A percentile compares a stretch with the other conserved stretches of the same genome.
phyloP scores from a whole-genome alignment of 2,329 filamentous ascomycete genomes.

The Fusarium cicatricum region DNA sequence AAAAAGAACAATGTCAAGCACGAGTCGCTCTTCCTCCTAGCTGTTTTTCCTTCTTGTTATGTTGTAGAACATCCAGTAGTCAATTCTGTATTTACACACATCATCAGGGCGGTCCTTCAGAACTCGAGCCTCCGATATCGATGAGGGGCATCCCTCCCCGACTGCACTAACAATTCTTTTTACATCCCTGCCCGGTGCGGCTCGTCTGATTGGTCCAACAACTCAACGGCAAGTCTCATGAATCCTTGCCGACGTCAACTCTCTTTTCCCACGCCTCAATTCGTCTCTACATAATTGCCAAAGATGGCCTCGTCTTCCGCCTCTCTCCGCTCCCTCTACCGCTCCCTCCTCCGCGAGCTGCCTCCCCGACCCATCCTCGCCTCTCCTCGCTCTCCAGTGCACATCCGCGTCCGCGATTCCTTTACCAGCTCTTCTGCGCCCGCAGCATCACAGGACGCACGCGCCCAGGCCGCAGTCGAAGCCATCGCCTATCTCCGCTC shows the following conservation, averaged over 20 bases:
- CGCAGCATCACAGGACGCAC: slow-evolving; percentile 51
- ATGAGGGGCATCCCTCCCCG: slow-evolving; percentile 28
- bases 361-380: slow-evolving; percentile 71
- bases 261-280: not conserved
- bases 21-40: too few relatives aligned
- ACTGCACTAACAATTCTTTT: slow-evolving; percentile 30
- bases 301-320: slow-evolving; percentile 53
- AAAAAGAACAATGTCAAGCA: not conserved
- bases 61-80: too few relatives aligned
- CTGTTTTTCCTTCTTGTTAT: too few relatives aligned
- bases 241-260: slow-evolving; percentile 22
- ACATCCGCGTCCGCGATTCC: slow-evolving; percentile 44
- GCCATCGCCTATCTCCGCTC: slow-evolving; percentile 81
- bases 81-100: not conserved
- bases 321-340: slow-evolving; percentile 80
- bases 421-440: slow-evolving; percentile 59
- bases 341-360: slow-evolving; percentile 86
- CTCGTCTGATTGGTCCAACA: slow-evolving; percentile 25
- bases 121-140: slow-evolving; percentile 9
- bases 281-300: slow-evolving; percentile 1
- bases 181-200: slow-evolving; percentile 7
- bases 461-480: slow-evolving; percentile 68
- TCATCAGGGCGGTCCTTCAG: not conserved
- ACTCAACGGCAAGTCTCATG: not conserved
- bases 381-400: slow-evolving; percentile 63